Percentiles rank a stretch among this genome's conserved stretches.
Evolutionary conservation across 768 basidiomycete genomes (phyloP).

Genomic region (Mycena galericulata): DNA sequence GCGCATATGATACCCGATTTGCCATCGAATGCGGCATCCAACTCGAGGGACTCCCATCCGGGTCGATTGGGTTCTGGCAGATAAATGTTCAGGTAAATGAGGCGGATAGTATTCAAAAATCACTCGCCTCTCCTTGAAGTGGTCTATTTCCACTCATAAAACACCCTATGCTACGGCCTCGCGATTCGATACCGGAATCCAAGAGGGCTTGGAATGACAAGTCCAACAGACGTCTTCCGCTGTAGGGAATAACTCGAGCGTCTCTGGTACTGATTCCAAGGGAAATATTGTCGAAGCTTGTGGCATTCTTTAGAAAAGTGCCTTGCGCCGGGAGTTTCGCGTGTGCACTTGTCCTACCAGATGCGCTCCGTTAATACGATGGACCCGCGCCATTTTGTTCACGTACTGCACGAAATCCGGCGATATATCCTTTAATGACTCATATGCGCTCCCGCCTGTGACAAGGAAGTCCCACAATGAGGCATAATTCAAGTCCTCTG

Average conservation of each 20-base stretch:
- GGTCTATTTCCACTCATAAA: slow-evolving; percentile 18
- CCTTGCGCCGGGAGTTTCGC: background rate
- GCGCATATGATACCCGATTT: slow-evolving; percentile 45
- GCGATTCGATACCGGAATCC: slow-evolving; percentile 16
- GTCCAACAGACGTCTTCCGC: background rate
- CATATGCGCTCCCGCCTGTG: background rate
- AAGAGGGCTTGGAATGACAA: slow-evolving; percentile 10
- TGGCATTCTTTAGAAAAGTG: background rate
- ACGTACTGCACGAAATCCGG: background rate
- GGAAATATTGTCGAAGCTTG: background rate
- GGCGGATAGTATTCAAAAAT: background rate
- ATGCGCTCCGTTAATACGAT: background rate
- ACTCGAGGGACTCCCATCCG: slow-evolving; percentile 12
- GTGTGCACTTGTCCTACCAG: background rate
- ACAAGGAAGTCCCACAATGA: slow-evolving; percentile 14
- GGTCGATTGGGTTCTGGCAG: background rate
- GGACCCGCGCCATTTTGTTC: background rate
- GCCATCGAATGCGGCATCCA: slow-evolving; percentile 40
- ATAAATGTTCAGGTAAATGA: background rate
- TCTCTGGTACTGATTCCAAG: slow-evolving; percentile 16
- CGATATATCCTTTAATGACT: background rate
- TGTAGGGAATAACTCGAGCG: slow-evolving; percentile 9
- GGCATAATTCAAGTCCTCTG: background rate
- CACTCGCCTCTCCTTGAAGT: background rate
- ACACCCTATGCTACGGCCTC: background rate